A percentile compares a stretch with the other conserved stretches of the same genome.
Conservation (phyloP, 768 basidiomycete genomes). For the Termitomyces sp. region DNA sequence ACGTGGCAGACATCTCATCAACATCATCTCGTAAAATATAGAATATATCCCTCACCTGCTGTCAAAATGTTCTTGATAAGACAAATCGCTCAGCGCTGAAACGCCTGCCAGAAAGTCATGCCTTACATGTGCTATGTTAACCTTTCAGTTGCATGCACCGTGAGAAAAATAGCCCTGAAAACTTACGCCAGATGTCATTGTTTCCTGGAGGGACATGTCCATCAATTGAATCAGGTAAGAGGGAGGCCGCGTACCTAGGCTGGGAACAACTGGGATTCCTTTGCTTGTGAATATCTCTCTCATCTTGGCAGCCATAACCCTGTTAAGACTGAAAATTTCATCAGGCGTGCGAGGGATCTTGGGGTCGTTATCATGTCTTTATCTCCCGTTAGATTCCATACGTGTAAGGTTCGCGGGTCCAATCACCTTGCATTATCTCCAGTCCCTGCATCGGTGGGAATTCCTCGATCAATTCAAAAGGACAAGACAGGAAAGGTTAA, state of each 20-base stretch:
- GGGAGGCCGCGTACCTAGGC: constrained; percentile 47
- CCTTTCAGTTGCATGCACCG: not conserved
- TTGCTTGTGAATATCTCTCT: constrained; percentile 59
- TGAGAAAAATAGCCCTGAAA: constrained; percentile 1
- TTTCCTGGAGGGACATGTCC: constrained; percentile 48
- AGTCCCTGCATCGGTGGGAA: constrained; percentile 45
- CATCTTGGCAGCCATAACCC: constrained; percentile 65
- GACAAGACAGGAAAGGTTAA: constrained; percentile 2
- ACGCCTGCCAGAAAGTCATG: constrained; percentile 4
- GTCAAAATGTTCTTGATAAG: constrained; percentile 55
- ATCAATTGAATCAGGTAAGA: not conserved
- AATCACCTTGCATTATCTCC: constrained; percentile 68
- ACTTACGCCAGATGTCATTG: constrained; percentile 88
- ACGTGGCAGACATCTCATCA: constrained; percentile 9
- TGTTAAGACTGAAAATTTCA: constrained; percentile 78
- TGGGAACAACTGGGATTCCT: constrained; percentile 78
- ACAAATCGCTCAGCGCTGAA: constrained; percentile 11
- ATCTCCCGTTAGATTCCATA: not conserved
- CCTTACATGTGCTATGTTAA: constrained; percentile 52
- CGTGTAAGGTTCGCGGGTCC: not conserved
- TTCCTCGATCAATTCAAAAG: not conserved
- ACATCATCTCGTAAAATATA: constrained; percentile 1
- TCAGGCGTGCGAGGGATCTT: constrained; percentile 71
- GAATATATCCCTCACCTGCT: constrained; percentile 37
- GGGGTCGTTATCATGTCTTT: constrained; percentile 81